A percentile compares a stretch with the other conserved stretches of the same genome.
phyloP scores from a whole-genome alignment of 2,329 filamentous ascomycete genomes.

The Chaetothyriales sp. region DNA sequence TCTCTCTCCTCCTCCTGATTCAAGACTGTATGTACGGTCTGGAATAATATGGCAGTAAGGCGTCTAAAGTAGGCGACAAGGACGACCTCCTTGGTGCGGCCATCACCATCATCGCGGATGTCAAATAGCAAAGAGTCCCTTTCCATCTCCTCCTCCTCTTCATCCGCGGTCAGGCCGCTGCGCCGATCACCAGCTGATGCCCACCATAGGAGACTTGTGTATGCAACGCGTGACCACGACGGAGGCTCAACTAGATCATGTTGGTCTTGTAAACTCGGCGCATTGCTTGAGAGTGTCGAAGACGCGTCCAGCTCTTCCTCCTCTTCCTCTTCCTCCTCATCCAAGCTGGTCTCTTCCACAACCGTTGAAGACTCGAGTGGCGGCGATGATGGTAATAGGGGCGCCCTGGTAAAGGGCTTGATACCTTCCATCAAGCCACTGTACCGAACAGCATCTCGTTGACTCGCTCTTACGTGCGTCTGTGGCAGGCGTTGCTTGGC shows the following conservation, averaged over 20 bases:
- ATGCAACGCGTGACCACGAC: conserved; percentile 46
- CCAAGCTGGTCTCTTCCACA: conserved; percentile 8
- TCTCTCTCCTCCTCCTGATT: neutral
- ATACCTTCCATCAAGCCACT: conserved; percentile 52
- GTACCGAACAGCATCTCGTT: conserved; percentile 75
- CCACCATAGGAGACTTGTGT: conserved; percentile 53
- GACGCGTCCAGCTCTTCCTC: conserved; percentile 25
- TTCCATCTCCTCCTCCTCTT: conserved; percentile 34
- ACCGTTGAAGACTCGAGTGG: conserved; percentile 6
- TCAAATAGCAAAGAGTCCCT: conserved; percentile 29
- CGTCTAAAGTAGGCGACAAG: conserved; percentile 37
- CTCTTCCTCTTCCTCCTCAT: conserved; percentile 22
- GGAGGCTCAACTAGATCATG: conserved; percentile 38
- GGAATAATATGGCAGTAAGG: conserved; percentile 31
- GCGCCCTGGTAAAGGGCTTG: neutral
- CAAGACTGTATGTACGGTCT: conserved; percentile 21
- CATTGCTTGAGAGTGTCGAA: conserved; percentile 18
- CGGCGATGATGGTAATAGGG: neutral
- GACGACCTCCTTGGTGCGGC: conserved; percentile 29
- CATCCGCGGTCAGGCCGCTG: conserved; percentile 38
- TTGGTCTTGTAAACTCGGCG: conserved; percentile 25
- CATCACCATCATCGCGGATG: conserved; percentile 21
- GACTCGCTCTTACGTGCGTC: conserved; percentile 65
- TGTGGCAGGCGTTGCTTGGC: conserved; percentile 29
- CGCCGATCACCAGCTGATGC: conserved; percentile 48